These are phyloP conservation scores for Phytopythium delawarense DNA, from an alignment of 352 stramenopile genomes.

Conservation along the genomic window DNA sequence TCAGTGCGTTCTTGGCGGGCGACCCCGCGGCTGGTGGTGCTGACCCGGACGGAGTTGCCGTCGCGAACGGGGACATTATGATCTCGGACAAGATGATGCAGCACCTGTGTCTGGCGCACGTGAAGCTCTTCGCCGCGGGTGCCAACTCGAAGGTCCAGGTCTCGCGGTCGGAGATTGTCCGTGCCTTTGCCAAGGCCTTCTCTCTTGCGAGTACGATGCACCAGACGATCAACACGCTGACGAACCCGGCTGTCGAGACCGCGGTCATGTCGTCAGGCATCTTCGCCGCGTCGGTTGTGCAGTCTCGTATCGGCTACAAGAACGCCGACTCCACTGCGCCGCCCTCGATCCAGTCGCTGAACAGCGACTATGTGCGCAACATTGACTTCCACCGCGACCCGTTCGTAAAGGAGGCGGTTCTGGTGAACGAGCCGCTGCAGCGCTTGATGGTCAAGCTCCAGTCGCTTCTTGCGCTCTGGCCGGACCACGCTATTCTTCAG, in stretches of 20 bases:
- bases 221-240: slow-evolving; percentile 56
- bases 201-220: slow-evolving; percentile 64
- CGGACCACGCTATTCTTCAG: slow-evolving; percentile 96
- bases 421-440: slow-evolving; percentile 85
- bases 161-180: slow-evolving; percentile 43
- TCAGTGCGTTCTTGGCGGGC: slow-evolving; percentile 55
- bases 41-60: slow-evolving; percentile 7
- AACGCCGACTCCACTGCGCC: slow-evolving; percentile 23
- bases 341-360: slow-evolving; percentile 53
- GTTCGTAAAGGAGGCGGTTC: slow-evolving; percentile 90
- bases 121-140: slow-evolving; percentile 60
- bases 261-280: slow-evolving; percentile 48
- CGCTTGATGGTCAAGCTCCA: slow-evolving; percentile 88
- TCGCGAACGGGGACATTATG: slow-evolving; percentile 37
- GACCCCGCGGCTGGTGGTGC: slow-evolving; percentile 23
- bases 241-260: slow-evolving; percentile 37
- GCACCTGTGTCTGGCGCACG: slow-evolving; percentile 64
- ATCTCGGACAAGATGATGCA: slow-evolving; percentile 75
- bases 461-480: slow-evolving; percentile 92
- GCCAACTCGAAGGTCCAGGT: slow-evolving; percentile 39
- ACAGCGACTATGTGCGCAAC: slow-evolving; percentile 67
- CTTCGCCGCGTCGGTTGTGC: slow-evolving; percentile 65
- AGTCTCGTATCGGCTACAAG: slow-evolving; percentile 52
- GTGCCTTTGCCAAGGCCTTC: slow-evolving; percentile 66
- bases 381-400: slow-evolving; percentile 94